A percentile compares a stretch with the other conserved stretches of the same genome.
These are phyloP conservation scores for Penicillium digitatum DNA, from an alignment of 2,329 filamentous ascomycete genomes.

Conservation along the genomic window DNA sequence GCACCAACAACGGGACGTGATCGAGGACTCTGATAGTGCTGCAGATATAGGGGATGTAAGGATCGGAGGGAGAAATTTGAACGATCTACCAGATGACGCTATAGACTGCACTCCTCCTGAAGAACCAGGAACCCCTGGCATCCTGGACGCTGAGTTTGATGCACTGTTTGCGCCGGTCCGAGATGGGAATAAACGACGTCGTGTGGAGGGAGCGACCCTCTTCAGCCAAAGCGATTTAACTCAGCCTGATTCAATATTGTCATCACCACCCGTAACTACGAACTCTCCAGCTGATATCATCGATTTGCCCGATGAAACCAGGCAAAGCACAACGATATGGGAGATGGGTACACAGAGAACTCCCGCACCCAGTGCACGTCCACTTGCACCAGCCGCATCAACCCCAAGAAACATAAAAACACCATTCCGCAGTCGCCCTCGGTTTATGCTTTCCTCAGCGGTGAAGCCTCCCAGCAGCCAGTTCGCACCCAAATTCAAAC, in stretches of 20 bases:
- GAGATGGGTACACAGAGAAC: slow-evolving; percentile 8
- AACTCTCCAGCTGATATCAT: neutral
- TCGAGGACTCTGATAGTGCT: slow-evolving; percentile 28
- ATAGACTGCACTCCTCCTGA: slow-evolving; percentile 20
- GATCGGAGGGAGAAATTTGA: neutral
- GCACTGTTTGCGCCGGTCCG: slow-evolving; percentile 29
- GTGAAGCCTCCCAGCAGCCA: slow-evolving; percentile 21
- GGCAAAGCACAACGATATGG: slow-evolving; percentile 3
- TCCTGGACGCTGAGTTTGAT: slow-evolving; percentile 28
- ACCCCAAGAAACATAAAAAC: slow-evolving; percentile 20
- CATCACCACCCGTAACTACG: slow-evolving; percentile 18
- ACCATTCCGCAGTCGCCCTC: slow-evolving; percentile 27
- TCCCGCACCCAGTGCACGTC: slow-evolving; percentile 4
- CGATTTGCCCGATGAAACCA: slow-evolving; percentile 9
- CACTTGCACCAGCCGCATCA: slow-evolving; percentile 3
- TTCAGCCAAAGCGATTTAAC: neutral
- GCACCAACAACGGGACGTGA: slow-evolving; percentile 21
- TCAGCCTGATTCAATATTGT: slow-evolving; percentile 16
- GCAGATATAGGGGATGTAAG: slow-evolving; percentile 6
- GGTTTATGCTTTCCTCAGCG: slow-evolving; percentile 28
- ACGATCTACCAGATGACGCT: slow-evolving; percentile 5
- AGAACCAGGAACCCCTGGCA: slow-evolving; percentile 1
- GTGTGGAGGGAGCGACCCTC: slow-evolving; percentile 15
- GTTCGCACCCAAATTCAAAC: slow-evolving; percentile 9
- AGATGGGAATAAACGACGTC: slow-evolving; percentile 33